Base-by-base conservation (phyloP, 306 rosid genomes). In the Hylodesmum podocarpum region DNA sequence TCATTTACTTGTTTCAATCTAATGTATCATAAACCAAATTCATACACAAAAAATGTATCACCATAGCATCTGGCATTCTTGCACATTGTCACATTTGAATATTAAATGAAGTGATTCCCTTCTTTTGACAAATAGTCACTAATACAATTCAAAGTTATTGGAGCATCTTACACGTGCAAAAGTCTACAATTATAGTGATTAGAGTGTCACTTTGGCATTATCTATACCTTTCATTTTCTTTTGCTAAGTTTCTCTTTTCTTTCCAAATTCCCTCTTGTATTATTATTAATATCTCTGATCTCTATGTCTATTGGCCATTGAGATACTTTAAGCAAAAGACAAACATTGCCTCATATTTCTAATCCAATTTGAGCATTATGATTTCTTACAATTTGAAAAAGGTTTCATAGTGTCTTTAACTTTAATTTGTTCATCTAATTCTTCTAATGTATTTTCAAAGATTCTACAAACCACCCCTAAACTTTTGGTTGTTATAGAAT, bases 81-180 rank as follows among this genome's bases (percentile, higher is more conserved):
- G 0, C 44, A 16, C 18, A 36, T 4, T 5, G 10, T 34, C 6
- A 62, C 65, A 40, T 55, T 63, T 44, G 4, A 54, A 58, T 81
- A 66, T 40, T 33, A 75, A 80, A 58, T 40, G 37, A 67, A 7
- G 11, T 25, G 76, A 77, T 82, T 67, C 75, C 67, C 67, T 40
- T 33, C 19, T 25, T 53, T 79, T 69, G 41, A 33, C 46, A 40
- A 82, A 34, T 49, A 28, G 28, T 28, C 11, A 77, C 1, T 1
- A 6, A 29, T 5, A 19, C 3, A 25, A 46, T 55, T 63, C 5
- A 53, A 37, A 66, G 77, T 79, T 76, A 44, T 34, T 72, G 77
- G 74, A 55, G 85, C 74, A 85, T 78, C 84, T 75, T 62, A 62
- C 73, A 66, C 81, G 39, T 85, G 79, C 28, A 55, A 78, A 66